phyloP scores from a whole-genome alignment of 352 stramenopile genomes.

The Globisporangium paroecandrum region DNA sequence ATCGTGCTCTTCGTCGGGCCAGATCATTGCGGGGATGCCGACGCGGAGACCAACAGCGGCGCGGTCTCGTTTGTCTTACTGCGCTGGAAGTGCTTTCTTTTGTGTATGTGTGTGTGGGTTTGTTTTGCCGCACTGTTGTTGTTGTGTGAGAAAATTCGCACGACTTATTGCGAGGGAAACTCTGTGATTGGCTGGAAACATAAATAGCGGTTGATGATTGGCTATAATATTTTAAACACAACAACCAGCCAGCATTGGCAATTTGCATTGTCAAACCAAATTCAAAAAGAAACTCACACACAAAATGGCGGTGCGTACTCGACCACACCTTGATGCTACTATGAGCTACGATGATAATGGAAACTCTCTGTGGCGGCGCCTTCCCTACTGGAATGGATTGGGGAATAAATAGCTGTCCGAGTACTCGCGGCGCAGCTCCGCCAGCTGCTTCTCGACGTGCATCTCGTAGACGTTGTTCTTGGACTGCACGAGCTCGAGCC shows the following conservation, averaged over 20 bases:
- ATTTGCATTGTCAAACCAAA: neutral
- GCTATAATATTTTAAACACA: conserved; percentile 3
- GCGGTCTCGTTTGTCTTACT: neutral
- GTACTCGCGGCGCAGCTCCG: conserved; percentile 61
- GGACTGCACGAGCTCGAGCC: conserved; percentile 60
- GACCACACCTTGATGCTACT: neutral
- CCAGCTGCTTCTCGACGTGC: conserved; percentile 46
- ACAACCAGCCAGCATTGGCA: neutral
- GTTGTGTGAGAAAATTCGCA: conserved; percentile 2
- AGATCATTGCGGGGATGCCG: conserved; percentile 37
- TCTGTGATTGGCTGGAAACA: conserved; percentile 29
- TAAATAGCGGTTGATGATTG: neutral
- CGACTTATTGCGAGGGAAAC: conserved; percentile 34
- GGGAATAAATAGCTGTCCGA: conserved; percentile 63
- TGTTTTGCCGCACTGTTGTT: neutral
- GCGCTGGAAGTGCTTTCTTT: neutral
- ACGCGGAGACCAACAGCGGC: neutral
- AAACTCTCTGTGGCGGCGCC: neutral
- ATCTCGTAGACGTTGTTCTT: conserved; percentile 54
- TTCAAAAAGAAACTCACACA: neutral
- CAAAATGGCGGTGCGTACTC: neutral
- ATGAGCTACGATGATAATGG: neutral
- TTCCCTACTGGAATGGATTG: conserved; percentile 20
- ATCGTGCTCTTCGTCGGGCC: conserved; percentile 39
- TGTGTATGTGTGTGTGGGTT: conserved; percentile 11